Evolutionary conservation across 257 asterid genomes (phyloP).

Genomic region (Euphrasia confusa): DNA sequence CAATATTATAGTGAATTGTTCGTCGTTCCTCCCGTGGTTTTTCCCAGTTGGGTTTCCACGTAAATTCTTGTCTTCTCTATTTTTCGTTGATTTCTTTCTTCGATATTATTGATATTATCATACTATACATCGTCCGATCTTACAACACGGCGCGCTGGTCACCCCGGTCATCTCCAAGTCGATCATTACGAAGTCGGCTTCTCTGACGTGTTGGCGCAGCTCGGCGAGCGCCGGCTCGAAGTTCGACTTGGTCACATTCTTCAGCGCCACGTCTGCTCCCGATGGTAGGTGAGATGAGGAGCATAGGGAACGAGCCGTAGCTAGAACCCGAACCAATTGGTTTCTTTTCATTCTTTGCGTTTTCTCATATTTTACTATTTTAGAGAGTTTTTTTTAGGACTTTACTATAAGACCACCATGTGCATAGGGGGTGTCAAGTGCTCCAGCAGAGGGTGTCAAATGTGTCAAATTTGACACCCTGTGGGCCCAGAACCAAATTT

Average conservation of each 20-base stretch:
- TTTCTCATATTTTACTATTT: neutral
- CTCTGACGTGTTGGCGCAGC: conserved; percentile 57
- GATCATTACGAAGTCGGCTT: conserved; percentile 82
- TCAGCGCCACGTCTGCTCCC: conserved; percentile 45
- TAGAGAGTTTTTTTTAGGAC: conserved; percentile 26
- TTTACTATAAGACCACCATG: neutral
- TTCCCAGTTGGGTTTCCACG: too few relatives aligned
- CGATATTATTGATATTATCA: too few relatives aligned
- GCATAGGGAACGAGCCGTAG: conserved; percentile 32
- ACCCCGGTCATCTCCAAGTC: conserved; percentile 97
- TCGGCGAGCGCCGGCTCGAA: conserved; percentile 69
- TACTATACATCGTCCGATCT: too few relatives aligned
- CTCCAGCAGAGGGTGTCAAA: too few relatives aligned
- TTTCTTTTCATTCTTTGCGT: conserved; percentile 25
- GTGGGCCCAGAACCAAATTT: too few relatives aligned
- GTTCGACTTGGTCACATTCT: conserved; percentile 76
- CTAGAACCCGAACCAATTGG: conserved; percentile 35
- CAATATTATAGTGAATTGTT: too few relatives aligned
- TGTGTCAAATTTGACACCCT: too few relatives aligned
- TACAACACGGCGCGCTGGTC: conserved; percentile 91
- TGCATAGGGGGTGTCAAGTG: too few relatives aligned
- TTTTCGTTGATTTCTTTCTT: too few relatives aligned
- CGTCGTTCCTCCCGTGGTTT: too few relatives aligned
- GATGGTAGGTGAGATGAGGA: conserved; percentile 35
- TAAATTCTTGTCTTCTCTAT: too few relatives aligned